Evolutionary conservation across 2,329 filamentous ascomycete genomes (phyloP).

Genomic region (Botrytis squamosa): DNA sequence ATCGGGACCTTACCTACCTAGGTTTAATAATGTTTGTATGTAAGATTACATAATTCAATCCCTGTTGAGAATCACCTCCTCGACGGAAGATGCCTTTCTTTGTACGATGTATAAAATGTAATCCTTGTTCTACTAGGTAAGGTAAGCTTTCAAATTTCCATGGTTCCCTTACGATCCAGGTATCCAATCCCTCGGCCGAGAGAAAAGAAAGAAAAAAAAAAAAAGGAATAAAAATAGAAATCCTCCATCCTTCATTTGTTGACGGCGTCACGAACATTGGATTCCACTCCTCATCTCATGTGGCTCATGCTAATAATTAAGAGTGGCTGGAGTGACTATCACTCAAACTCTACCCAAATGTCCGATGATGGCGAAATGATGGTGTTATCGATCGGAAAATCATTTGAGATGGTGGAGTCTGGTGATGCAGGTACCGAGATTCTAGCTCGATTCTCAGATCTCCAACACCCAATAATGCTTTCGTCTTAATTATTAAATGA

Average conservation of each 20-base stretch:
- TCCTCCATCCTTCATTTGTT: not conserved
- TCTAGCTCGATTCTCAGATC: not conserved
- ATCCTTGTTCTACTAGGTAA: not conserved
- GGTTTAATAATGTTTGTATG: not conserved
- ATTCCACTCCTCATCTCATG: not conserved
- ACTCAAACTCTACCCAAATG: not conserved
- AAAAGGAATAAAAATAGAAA: not conserved
- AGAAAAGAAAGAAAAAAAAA: no score
- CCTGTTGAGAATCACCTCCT: not conserved
- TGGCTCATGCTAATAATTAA: not conserved
- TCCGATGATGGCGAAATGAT: not conserved
- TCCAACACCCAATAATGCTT: not conserved
- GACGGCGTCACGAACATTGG: not conserved
- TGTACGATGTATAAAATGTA: not conserved
- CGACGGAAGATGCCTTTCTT: not conserved
- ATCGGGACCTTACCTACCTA: not conserved
- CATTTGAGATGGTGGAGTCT: slow-evolving; percentile 7
- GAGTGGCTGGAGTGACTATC: not conserved
- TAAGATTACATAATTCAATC: slow-evolving; percentile 14
- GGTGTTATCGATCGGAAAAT: not conserved
- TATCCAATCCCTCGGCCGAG: not conserved
- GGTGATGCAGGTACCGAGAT: slow-evolving; percentile 13
- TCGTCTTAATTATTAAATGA: not conserved
- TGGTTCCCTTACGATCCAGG: not conserved
- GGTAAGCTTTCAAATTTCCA: no score